These are phyloP conservation scores for Penicillium taxi DNA, from an alignment of 495 filamentous ascomycete species.

Conservation along the genomic window DNA sequence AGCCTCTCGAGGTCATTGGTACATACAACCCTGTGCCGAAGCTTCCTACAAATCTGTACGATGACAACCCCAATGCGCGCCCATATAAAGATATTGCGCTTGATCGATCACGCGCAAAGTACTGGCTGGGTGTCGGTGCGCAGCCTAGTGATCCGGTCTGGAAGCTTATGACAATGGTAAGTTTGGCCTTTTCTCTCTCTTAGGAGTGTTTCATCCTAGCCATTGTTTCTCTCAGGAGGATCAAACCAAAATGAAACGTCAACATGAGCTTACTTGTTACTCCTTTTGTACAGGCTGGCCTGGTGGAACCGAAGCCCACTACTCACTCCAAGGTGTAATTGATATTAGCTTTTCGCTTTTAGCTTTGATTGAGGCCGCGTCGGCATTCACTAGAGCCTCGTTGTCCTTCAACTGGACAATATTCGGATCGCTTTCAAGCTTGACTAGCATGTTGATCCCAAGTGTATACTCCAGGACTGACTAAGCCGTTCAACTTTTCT, in stretches of 20 bases:
- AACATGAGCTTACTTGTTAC: no score
- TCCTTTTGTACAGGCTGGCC: conserved; percentile 18
- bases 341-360: no score
- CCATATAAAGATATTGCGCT: conserved; percentile 84
- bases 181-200: conserved; percentile 28
- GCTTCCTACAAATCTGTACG: conserved; percentile 53
- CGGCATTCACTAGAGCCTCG: no score
- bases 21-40: conserved; percentile 88
- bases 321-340: conserved; percentile 20
- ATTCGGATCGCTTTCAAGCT: no score
- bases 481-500: no score
- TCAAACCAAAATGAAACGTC: no score
- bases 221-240: no score
- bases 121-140: conserved; percentile 95
- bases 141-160: conserved; percentile 85
- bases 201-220: neutral
- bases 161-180: conserved; percentile 79
- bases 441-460: no score
- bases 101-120: conserved; percentile 71
- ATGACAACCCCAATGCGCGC: conserved; percentile 49
- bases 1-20: conserved; percentile 87
- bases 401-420: neutral
- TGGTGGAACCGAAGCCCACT: conserved; percentile 23
- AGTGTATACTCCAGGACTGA: no score
- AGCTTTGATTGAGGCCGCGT: neutral